Percentiles rank a stretch among this genome's conserved stretches.
Conservation (phyloP, 352 stramenopile species). For the Heterotrichella gracilis region DNA sequence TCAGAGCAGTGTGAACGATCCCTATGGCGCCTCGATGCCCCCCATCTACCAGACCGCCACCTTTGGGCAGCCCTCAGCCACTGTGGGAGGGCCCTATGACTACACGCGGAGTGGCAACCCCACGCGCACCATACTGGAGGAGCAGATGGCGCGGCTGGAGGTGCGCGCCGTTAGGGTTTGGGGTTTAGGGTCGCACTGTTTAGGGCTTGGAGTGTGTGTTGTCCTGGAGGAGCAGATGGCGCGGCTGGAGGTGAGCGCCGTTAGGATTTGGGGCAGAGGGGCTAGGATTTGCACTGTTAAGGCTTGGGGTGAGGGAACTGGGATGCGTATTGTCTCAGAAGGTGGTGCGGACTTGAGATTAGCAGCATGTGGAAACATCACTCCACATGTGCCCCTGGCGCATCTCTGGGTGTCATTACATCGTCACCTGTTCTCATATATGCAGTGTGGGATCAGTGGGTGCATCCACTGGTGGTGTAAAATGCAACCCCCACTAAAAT, state of each 20-base stretch:
- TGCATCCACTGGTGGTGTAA: no score
- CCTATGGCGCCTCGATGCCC: constrained; percentile 19
- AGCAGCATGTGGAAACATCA: no score
- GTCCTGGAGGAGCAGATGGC: constrained; percentile 38
- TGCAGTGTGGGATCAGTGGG: no score
- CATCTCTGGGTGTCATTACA: no score
- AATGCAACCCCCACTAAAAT: no score
- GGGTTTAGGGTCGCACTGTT: neutral
- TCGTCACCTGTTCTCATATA: no score
- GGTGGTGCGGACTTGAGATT: no score
- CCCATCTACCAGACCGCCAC: constrained; percentile 28
- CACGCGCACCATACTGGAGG: constrained; percentile 44
- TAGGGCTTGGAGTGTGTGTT: constrained; percentile 25
- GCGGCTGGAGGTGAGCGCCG: neutral
- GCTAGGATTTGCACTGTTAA: no score
- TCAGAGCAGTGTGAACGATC: no score
- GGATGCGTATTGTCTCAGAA: no score
- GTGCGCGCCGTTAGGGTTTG: neutral
- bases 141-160: constrained; percentile 16
- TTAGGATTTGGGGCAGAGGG: neutral
- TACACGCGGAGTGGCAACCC: constrained; percentile 46
- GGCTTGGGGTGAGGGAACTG: no score
- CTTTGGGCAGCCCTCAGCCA: constrained; percentile 28
- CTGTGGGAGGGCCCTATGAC: constrained; percentile 22
- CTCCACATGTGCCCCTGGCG: no score